Evolutionary conservation across 495 filamentous ascomycete species (phyloP).

Genomic region (Aspergillus baeticus): DNA sequence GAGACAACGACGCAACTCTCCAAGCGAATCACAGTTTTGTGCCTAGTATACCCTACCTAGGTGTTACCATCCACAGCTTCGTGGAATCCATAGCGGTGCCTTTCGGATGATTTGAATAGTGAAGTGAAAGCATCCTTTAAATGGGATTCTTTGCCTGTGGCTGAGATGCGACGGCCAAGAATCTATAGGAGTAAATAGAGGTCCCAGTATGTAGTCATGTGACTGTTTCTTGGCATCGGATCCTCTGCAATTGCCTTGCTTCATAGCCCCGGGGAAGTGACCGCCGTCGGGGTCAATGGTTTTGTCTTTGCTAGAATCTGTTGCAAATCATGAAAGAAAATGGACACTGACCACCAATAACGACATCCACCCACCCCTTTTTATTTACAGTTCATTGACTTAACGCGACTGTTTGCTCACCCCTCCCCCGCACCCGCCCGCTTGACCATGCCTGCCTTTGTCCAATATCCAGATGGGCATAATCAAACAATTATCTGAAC

Average conservation of each 20-base stretch:
- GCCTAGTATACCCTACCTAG: too few species aligned
- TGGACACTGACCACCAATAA: neutral
- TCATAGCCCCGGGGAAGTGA: neutral
- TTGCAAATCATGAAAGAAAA: neutral
- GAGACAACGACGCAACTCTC: too few species aligned
- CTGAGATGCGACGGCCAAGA: too few species aligned
- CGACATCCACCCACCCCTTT: neutral
- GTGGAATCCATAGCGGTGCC: too few species aligned
- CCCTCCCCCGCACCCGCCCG: constrained; percentile 44
- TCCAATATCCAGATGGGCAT: constrained; percentile 32
- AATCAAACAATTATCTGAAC: constrained; percentile 18
- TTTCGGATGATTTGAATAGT: too few species aligned
- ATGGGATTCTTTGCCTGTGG: too few species aligned
- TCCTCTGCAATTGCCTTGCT: constrained; percentile 3
- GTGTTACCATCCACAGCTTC: too few species aligned
- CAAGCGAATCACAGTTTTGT: too few species aligned
- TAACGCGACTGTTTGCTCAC: constrained; percentile 9
- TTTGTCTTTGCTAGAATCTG: neutral
- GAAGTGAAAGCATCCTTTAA: too few species aligned
- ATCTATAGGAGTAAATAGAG: neutral
- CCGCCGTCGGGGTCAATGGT: neutral
- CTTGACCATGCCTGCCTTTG: constrained; percentile 39
- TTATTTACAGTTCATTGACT: neutral
- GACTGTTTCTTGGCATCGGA: constrained; percentile 12
- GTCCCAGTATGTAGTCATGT: neutral